phyloP scores from a whole-genome alignment of 1,284 basidiomycete species.

The Neonothopanus nambi region DNA sequence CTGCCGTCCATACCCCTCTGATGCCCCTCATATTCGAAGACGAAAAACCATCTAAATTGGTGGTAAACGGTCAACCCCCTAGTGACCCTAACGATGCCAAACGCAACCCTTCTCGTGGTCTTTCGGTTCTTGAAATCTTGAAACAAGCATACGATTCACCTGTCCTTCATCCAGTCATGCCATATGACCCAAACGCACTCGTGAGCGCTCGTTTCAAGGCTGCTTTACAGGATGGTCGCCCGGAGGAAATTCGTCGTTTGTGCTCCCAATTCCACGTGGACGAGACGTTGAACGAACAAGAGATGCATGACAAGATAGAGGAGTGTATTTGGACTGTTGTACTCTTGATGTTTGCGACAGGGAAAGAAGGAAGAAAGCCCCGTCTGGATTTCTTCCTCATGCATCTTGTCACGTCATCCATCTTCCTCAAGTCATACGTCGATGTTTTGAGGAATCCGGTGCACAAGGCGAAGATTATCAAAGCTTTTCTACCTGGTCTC shows the following conservation, averaged over 20 bases:
- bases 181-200: conserved; percentile 49
- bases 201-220: conserved; percentile 36
- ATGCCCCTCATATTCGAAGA: conserved; percentile 36
- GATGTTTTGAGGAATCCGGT: conserved; percentile 34
- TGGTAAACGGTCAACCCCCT: no score
- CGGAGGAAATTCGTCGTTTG: conserved; percentile 48
- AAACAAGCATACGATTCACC: conserved; percentile 55
- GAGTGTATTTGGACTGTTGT: conserved; percentile 56
- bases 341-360: conserved; percentile 54
- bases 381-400: conserved; percentile 74
- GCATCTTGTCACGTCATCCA: conserved; percentile 66
- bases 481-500: conserved; percentile 44
- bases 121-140: conserved; percentile 50
- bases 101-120: conserved; percentile 25
- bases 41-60: no score
- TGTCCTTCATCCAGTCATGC: conserved; percentile 50
- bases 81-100: no score
- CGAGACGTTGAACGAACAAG: conserved; percentile 29
- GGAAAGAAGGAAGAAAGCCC: conserved; percentile 48
- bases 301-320: conserved; percentile 46
- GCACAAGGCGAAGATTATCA: conserved; percentile 49
- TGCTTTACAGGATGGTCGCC: conserved; percentile 40
- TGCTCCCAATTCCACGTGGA: conserved; percentile 50
- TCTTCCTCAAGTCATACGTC: conserved; percentile 59
- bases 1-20: conserved; percentile 47